Percentiles rank a stretch among this genome's conserved stretches.
phyloP scores from a whole-genome alignment of 163 green algal species.

The Scenedesmus sp. region DNA sequence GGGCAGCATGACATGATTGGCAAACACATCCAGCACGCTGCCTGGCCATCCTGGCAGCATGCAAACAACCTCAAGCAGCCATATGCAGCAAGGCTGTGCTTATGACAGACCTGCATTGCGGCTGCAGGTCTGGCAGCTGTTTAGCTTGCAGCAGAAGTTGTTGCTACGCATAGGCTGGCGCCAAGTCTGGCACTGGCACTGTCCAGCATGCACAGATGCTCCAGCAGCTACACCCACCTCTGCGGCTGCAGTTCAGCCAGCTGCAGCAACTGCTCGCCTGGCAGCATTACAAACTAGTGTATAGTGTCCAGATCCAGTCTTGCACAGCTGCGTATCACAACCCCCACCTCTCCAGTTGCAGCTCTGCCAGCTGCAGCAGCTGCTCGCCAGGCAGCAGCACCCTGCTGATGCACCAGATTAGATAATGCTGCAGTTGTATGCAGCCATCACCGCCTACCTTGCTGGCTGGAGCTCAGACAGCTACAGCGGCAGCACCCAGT shows the following conservation, averaged over 20 bases:
- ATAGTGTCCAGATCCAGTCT: too few species aligned
- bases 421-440: too few species aligned
- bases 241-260: background rate
- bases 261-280: background rate
- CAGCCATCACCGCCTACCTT: background rate
- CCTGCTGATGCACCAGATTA: too few species aligned
- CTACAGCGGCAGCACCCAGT: background rate
- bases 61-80: background rate
- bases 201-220: too few species aligned
- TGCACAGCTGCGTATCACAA: background rate
- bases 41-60: background rate
- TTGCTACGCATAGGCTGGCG: too few species aligned
- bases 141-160: too few species aligned
- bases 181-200: too few species aligned
- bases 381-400: background rate
- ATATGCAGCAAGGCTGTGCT: too few species aligned
- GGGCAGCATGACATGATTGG: background rate
- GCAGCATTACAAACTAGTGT: background rate
- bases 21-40: too few species aligned
- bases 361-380: background rate
- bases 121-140: too few species aligned
- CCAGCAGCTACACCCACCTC: too few species aligned
- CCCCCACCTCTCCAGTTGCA: slow-evolving; percentile 5
- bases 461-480: background rate
- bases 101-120: too few species aligned